Conservation (phyloP, 1,139 yeast genomes). For the Diutina ranongensis region DNA sequence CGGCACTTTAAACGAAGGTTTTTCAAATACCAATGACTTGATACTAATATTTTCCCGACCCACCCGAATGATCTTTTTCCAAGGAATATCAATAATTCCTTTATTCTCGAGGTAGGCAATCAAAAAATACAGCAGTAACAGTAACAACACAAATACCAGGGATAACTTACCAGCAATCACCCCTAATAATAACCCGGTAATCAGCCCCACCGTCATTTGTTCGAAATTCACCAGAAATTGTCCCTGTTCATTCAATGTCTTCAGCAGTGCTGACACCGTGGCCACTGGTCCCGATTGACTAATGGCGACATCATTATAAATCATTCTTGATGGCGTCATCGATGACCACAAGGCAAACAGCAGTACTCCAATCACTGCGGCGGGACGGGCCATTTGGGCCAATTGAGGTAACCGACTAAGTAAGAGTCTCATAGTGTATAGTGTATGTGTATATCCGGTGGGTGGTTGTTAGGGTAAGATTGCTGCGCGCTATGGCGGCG, state of each 20-base stretch:
- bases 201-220: slow-evolving; percentile 58
- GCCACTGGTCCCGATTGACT: not conserved
- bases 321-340: not conserved
- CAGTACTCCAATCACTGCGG: slow-evolving; percentile 5
- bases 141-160: slow-evolving; percentile 41
- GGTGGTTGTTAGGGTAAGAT: not conserved
- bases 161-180: slow-evolving; percentile 56
- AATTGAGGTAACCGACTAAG: slow-evolving; percentile 1
- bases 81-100: slow-evolving; percentile 41
- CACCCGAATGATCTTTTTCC: slow-evolving; percentile 32
- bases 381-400: slow-evolving; percentile 1
- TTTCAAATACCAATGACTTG: slow-evolving; percentile 42
- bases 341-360: slow-evolving; percentile 3
- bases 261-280: not conserved
- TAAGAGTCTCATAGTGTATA: slow-evolving; percentile 4
- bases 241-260: not conserved
- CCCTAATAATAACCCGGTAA: slow-evolving; percentile 54
- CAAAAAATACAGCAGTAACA: slow-evolving; percentile 39
- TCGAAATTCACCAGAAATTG: slow-evolving; percentile 34
- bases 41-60: slow-evolving; percentile 38
- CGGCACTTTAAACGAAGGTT: slow-evolving; percentile 55
- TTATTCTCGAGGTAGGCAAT: slow-evolving; percentile 50
- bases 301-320: not conserved
- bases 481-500: slow-evolving; percentile 4
- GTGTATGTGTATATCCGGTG: not conserved